These are phyloP conservation scores for Globisporangium apiculatum DNA, from an alignment of 352 stramenopile species.

Conservation along the genomic window DNA sequence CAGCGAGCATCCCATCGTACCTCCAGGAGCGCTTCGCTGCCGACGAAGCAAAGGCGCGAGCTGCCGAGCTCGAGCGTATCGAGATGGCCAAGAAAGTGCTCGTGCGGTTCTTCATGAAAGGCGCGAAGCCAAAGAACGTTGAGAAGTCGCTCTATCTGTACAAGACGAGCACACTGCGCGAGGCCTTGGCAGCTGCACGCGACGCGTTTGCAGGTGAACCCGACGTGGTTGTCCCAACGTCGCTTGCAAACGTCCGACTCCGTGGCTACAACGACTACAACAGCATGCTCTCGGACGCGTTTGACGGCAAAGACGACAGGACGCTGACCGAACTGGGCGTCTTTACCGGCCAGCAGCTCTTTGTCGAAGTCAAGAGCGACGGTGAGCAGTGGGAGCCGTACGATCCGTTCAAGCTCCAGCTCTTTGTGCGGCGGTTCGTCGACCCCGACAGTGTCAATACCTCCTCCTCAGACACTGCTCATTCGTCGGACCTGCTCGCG, in stretches of 20 bases:
- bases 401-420: slow-evolving; percentile 54
- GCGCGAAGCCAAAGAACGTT: slow-evolving; percentile 48
- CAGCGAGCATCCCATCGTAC: slow-evolving; percentile 58
- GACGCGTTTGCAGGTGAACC: slow-evolving; percentile 58
- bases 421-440: slow-evolving; percentile 66
- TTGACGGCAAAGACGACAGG: slow-evolving; percentile 45
- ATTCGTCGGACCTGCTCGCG: slow-evolving; percentile 22
- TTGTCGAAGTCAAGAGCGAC: slow-evolving; percentile 56
- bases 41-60: slow-evolving; percentile 53
- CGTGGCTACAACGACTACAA: slow-evolving; percentile 78
- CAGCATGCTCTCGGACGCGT: slow-evolving; percentile 54
- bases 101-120: slow-evolving; percentile 78
- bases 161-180: slow-evolving; percentile 58
- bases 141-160: slow-evolving; percentile 71
- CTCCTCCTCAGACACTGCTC: no score
- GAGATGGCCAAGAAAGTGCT: slow-evolving; percentile 74
- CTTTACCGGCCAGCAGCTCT: slow-evolving; percentile 68
- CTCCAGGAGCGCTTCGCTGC: slow-evolving; percentile 56
- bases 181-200: slow-evolving; percentile 34
- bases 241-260: slow-evolving; percentile 50
- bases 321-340: slow-evolving; percentile 49
- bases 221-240: slow-evolving; percentile 33
- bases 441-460: slow-evolving; percentile 3
- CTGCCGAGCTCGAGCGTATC: slow-evolving; percentile 52
- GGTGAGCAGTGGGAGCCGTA: slow-evolving; percentile 59